Conservation (phyloP, 805 yeast species). For the Kodamaea lidongshanica region DNA sequence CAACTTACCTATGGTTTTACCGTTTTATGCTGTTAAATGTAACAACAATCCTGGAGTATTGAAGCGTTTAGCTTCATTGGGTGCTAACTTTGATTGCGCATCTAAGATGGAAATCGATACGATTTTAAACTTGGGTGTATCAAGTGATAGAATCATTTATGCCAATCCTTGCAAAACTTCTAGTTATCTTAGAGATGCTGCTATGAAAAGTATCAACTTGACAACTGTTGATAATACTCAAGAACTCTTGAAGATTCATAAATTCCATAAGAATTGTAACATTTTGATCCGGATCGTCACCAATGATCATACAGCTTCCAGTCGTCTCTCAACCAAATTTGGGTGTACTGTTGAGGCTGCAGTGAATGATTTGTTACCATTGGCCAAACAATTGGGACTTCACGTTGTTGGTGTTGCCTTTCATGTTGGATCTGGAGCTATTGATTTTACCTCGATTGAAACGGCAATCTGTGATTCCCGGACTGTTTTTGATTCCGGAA, state of each 20-base stretch:
- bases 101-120: slow-evolving; percentile 75
- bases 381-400: slow-evolving; percentile 57
- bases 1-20: slow-evolving; percentile 66
- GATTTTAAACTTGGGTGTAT: slow-evolving; percentile 56
- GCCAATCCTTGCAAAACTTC: slow-evolving; percentile 94
- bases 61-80: slow-evolving; percentile 49
- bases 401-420: slow-evolving; percentile 81
- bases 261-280: slow-evolving; percentile 62
- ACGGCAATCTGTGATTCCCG: slow-evolving; percentile 72
- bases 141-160: slow-evolving; percentile 66
- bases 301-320: slow-evolving; percentile 81
- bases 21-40: slow-evolving; percentile 95
- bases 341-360: slow-evolving; percentile 68
- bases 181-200: slow-evolving; percentile 71
- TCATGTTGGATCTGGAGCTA: slow-evolving; percentile 94
- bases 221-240: slow-evolving; percentile 89
- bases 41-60: slow-evolving; percentile 67
- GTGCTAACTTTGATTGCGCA: slow-evolving; percentile 89
- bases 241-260: slow-evolving; percentile 69
- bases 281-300: slow-evolving; percentile 79
- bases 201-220: slow-evolving; percentile 47
- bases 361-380: slow-evolving; percentile 45
- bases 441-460: slow-evolving; percentile 57
- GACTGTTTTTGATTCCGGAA: slow-evolving; percentile 57
- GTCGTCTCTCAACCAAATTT: slow-evolving; percentile 81